Conservation (phyloP, 805 yeast species). For the Sugiyamaella marilandica region DNA sequence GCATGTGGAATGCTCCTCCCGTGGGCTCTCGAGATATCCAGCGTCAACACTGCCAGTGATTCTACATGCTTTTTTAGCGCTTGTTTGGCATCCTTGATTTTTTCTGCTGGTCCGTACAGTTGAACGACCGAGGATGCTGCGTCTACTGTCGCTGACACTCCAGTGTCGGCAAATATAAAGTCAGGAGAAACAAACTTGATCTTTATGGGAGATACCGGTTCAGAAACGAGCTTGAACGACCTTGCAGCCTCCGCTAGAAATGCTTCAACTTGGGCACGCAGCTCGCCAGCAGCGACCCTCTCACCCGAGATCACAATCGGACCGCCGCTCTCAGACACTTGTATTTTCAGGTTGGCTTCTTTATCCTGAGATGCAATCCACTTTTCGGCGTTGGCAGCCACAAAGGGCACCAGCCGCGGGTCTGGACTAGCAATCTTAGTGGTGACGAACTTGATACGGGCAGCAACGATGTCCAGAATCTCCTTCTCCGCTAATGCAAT, state of each 20-base stretch:
- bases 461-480: conserved; percentile 68
- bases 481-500: conserved; percentile 65
- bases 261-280: conserved; percentile 48
- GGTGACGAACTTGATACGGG: conserved; percentile 50
- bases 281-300: conserved; percentile 56
- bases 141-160: conserved; percentile 40
- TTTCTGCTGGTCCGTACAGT: conserved; percentile 53
- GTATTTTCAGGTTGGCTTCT: conserved; percentile 1
- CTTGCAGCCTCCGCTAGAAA: conserved; percentile 42
- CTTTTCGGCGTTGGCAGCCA: conserved; percentile 13
- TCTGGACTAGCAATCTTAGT: conserved; percentile 24
- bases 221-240: conserved; percentile 49
- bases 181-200: conserved; percentile 55
- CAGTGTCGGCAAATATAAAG: conserved; percentile 28
- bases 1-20: conserved; percentile 77
- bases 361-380: conserved; percentile 12
- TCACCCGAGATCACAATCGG: conserved; percentile 62
- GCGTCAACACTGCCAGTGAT: conserved; percentile 54
- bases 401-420: conserved; percentile 27
- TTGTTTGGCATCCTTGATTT: conserved; percentile 57
- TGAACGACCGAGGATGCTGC: conserved; percentile 38
- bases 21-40: conserved; percentile 88
- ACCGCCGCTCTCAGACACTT: conserved; percentile 18
- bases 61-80: conserved; percentile 58
- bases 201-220: conserved; percentile 59